Base-by-base conservation (phyloP, 768 basidiomycete species). In the Leucogyrophana mollusca region DNA sequence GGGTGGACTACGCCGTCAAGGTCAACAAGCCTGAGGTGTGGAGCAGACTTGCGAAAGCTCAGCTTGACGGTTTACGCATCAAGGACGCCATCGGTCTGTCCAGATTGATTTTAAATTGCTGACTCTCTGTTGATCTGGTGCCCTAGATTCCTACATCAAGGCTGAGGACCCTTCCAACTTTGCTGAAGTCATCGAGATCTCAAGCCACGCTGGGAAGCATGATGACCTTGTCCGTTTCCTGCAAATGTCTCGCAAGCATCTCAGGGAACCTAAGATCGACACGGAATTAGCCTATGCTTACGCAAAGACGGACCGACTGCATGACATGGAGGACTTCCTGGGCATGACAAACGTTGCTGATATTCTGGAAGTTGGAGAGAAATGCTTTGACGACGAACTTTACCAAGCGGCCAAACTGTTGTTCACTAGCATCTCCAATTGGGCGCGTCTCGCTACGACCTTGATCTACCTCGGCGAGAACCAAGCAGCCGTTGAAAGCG, bases 241-340 rank as follows among this genome's bases (percentile, higher is more conserved):
- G 10, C 96, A 99, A 67, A 99, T 98, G 96, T 93, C 96, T 23
- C 87, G 96, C 66, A 98, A 96, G 73, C 80, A 88, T 37, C 82
- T 97, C 13, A 87, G 96, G 46, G 96, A 99, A 66, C 96, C 96
- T 25, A 94, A 86, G 70, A 94, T 99, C 56, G 96, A 99, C 64
- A 97, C 96, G 8, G 94, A 98, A 70, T 73, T 99, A 25, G 95
- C 96, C 10, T 96, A 97, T 63, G 91, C 96, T 4, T 99, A 98
- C 64, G 96, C 96, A 17, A 97, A 96, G 76, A 94, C 87, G 25
- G 96, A 98, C 62, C 85, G 96, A 43, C 71, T 99, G 11, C 95
- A 98, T 62, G 96, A 99, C 61, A 98, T 98, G 96, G 96, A 99
- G 60, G 96, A 99, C 71, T 99, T 99, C 81, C 73, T 99, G 55